Conservation (phyloP, 73 alveolate species). For the Blepharisma stoltei region DNA sequence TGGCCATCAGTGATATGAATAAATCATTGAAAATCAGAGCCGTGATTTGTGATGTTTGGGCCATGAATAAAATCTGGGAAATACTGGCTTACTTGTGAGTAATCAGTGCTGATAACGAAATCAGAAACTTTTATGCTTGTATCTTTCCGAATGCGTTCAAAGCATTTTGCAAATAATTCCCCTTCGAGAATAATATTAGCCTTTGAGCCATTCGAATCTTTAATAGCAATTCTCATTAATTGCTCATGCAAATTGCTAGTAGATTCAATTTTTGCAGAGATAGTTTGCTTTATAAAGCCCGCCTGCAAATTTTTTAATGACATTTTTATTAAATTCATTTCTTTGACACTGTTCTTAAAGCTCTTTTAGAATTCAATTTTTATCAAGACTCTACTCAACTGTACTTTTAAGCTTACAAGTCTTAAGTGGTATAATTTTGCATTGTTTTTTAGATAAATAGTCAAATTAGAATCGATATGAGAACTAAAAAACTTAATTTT, state of each 20-base stretch:
- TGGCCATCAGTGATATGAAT: neutral
- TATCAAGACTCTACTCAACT: too few relatives aligned
- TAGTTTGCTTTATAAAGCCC: too few relatives aligned
- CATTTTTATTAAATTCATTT: too few relatives aligned
- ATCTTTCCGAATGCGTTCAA: neutral
- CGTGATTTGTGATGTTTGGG: neutral
- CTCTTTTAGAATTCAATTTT: too few relatives aligned
- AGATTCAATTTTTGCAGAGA: too few relatives aligned
- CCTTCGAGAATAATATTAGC: conserved; percentile 10
- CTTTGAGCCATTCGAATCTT: neutral
- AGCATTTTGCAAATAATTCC: neutral
- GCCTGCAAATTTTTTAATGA: too few relatives aligned
- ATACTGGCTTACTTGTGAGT: neutral
- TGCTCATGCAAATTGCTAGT: neutral
- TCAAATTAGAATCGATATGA: too few relatives aligned
- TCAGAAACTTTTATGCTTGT: neutral
- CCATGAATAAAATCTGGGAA: conserved; percentile 7
- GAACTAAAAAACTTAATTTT: too few relatives aligned
- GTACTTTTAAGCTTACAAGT: too few relatives aligned
- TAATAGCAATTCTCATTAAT: neutral
- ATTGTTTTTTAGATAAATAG: too few relatives aligned
- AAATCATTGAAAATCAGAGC: neutral
- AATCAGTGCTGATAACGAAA: neutral
- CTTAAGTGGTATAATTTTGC: too few relatives aligned
- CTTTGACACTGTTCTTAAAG: too few relatives aligned